Base-by-base conservation (phyloP, 495 filamentous ascomycete species). In the Aspergillus leporis region DNA sequence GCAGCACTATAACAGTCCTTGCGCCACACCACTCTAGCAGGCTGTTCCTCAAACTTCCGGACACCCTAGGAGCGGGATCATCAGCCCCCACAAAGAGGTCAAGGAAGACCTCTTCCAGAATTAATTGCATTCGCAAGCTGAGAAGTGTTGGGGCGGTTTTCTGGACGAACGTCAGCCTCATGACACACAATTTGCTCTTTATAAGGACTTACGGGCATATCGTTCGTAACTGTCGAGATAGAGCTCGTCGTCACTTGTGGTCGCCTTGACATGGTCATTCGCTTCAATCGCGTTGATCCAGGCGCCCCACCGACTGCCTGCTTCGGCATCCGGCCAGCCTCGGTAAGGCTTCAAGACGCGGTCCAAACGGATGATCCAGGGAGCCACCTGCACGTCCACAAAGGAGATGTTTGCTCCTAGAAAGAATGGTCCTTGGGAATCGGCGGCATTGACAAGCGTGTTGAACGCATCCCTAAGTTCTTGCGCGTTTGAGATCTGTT, bases 361-460 rank as follows among this genome's bases (percentile, higher is more conserved):
- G 13, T 80, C 78, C 53, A 96, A 72, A 1, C 93, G 86, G 32
- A 97, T 66, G 50, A 94, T 82, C 85, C 93, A 98, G 8, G 93
- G 93, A 8, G 92, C 93, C 49, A 93, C 83, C 63, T 94, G 90
- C 22, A 96, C 80, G 64, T 98, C 93, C 4, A 96, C 92, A 59
- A 90, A 89, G 32, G 85, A 87, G 25, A 94, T 73, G 14, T 83
- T 71, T 14, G 77, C 74, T 9, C 91, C 91, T 28, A 94, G 80
- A 72, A 96, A 96, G 70, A 90, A 94, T 0, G 93, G 93, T 0
- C 93, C 93, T 56, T 79, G 61, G 2, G 78, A 62, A 68, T 89
- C 78, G 2, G 90, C 88, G 8, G 85, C 91, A 31, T 87, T 82
- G 30, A 95, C 85, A 12, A 98, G 78, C 59, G 84, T 87, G 22